Conservation (phyloP, 2,329 filamentous ascomycete genomes). For the Neofusicoccum ribis region DNA sequence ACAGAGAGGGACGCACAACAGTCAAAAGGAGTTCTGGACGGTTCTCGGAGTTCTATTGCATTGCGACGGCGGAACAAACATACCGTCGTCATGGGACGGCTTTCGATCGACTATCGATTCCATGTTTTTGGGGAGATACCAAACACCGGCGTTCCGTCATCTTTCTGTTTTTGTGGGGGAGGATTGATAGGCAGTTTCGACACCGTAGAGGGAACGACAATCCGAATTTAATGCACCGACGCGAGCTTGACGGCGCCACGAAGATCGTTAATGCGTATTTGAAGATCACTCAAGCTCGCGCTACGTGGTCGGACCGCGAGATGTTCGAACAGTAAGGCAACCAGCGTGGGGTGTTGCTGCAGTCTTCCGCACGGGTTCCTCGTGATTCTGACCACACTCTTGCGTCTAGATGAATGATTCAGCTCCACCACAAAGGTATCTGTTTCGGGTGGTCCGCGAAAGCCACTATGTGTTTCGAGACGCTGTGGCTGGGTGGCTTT, state of each 20-base stretch:
- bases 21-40: not conserved
- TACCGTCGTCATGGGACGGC: not conserved
- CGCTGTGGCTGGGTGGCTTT: not conserved
- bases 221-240: constrained; percentile 5
- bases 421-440: not conserved
- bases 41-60: not conserved
- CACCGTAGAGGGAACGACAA: not conserved
- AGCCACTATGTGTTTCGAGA: not conserved
- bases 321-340: not conserved
- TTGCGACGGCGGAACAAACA: constrained; percentile 8
- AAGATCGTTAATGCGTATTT: constrained; percentile 7
- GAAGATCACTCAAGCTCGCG: not conserved
- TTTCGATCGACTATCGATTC: not conserved
- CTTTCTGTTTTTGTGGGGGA: not conserved
- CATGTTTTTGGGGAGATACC: not conserved
- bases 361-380: not conserved
- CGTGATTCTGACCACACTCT: not conserved
- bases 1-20: not conserved
- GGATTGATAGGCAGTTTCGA: not conserved
- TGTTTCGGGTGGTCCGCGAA: not conserved
- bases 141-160: not conserved
- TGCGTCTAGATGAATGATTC: not conserved
- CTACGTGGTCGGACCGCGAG: not conserved
- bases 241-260: not conserved
- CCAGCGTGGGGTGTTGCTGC: not conserved